Conservation (phyloP, 2,329 filamentous ascomycete species). For the Huntiella moniliformis region DNA sequence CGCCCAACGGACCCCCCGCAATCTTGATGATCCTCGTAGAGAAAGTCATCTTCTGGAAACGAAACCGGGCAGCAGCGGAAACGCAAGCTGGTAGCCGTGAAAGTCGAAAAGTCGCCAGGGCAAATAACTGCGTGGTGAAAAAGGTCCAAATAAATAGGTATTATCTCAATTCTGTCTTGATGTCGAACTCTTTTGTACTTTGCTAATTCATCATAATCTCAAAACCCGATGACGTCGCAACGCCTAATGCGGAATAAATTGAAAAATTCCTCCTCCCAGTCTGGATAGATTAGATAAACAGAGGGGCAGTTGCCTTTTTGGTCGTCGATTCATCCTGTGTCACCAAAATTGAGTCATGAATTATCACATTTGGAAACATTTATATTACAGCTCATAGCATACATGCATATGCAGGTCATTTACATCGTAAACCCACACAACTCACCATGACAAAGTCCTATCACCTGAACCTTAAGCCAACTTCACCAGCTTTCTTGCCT, state of each 20-base stretch:
- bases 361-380: not conserved
- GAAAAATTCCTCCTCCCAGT: not conserved
- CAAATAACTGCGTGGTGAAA: too few relatives aligned
- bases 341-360: too few relatives aligned
- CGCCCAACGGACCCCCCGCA: conserved; percentile 18
- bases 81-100: too few relatives aligned
- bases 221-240: too few relatives aligned
- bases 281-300: conserved; percentile 5
- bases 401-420: not conserved
- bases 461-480: not conserved
- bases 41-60: conserved; percentile 16
- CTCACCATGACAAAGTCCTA: not conserved
- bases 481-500: conserved; percentile 49
- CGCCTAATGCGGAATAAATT: too few relatives aligned
- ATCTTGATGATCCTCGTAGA: conserved; percentile 24
- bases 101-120: too few relatives aligned
- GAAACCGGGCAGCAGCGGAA: too few relatives aligned
- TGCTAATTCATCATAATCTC: too few relatives aligned
- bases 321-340: too few relatives aligned
- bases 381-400: not conserved
- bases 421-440: not conserved
- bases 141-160: too few relatives aligned
- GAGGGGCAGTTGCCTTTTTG: conserved; percentile 4
- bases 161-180: too few relatives aligned
- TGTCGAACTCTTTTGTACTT: too few relatives aligned